Conservation (phyloP, 371 early-diverging fungal genomes). For the Cokeromyces recurvatus region DNA sequence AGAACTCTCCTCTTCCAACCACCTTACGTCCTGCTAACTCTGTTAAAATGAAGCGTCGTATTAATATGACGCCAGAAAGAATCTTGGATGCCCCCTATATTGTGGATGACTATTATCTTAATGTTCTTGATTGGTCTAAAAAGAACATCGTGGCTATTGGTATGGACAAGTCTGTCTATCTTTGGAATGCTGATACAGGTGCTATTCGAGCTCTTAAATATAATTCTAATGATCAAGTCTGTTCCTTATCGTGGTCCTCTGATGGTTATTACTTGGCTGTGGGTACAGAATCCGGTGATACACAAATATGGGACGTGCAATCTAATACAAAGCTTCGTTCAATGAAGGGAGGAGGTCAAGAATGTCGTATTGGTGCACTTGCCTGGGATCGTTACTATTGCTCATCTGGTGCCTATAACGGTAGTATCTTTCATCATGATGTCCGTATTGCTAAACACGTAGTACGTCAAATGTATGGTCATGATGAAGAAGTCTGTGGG, state of each 20-base stretch:
- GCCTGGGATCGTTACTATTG: slow-evolving; percentile 86
- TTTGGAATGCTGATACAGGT: slow-evolving; percentile 90
- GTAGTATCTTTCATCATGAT: slow-evolving; percentile 92
- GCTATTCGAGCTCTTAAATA: slow-evolving; percentile 65
- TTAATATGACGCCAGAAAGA: slow-evolving; percentile 65
- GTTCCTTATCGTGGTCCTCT: slow-evolving; percentile 73
- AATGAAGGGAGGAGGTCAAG: slow-evolving; percentile 61
- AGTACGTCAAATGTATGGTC: slow-evolving; percentile 60
- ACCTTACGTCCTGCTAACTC: slow-evolving; percentile 13
- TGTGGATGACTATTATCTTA: slow-evolving; percentile 96
- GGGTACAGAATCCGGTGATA: slow-evolving; percentile 79
- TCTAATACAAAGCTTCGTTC: slow-evolving; percentile 59
- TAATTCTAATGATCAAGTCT: slow-evolving; percentile 48
- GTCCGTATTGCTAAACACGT: slow-evolving; percentile 80
- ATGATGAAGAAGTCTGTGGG: slow-evolving; percentile 91
- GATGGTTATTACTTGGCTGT: slow-evolving; percentile 84
- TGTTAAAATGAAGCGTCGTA: slow-evolving; percentile 62
- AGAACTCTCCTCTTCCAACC: slow-evolving; percentile 17
- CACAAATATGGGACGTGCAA: slow-evolving; percentile 86
- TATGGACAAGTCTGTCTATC: slow-evolving; percentile 81
- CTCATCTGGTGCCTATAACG: slow-evolving; percentile 85
- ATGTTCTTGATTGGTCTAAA: slow-evolving; percentile 93
- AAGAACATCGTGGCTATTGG: slow-evolving; percentile 85
- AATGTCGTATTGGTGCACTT: slow-evolving; percentile 76
- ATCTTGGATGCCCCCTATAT: slow-evolving; percentile 91